Evolutionary conservation across 2,329 filamentous ascomycete genomes (phyloP).

Genomic region (Xylaria sp.): DNA sequence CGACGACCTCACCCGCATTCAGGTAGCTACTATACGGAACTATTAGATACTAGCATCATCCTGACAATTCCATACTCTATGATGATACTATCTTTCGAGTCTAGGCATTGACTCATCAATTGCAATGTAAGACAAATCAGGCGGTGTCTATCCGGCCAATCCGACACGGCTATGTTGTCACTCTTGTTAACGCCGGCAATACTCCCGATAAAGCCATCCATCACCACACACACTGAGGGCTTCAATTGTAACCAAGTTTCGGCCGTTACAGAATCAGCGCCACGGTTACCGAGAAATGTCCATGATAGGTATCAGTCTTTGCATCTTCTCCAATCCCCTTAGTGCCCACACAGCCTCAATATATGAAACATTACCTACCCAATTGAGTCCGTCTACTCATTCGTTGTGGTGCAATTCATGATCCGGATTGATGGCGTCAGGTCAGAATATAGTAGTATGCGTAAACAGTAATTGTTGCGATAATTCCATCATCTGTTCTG

Average conservation of each 20-base stretch:
- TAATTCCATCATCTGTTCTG: conserved; percentile 7
- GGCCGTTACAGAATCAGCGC: not conserved
- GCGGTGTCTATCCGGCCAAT: conserved; percentile 16
- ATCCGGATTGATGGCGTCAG: not conserved
- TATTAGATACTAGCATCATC: not conserved
- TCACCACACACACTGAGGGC: too few species aligned
- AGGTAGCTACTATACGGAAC: not conserved
- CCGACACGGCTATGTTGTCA: conserved; percentile 3
- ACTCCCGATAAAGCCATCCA: conserved; percentile 20
- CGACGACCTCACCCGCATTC: not conserved
- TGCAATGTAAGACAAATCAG: conserved; percentile 2
- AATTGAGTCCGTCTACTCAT: not conserved
- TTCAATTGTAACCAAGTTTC: not conserved
- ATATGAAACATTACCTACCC: not conserved
- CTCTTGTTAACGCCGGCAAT: conserved; percentile 7
- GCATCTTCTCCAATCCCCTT: not conserved
- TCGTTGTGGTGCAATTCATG: not conserved
- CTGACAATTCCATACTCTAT: not conserved
- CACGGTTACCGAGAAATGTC: not conserved
- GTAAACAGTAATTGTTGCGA: not conserved
- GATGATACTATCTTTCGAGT: not conserved
- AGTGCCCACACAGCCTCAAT: conserved; percentile 1
- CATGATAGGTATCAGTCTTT: not conserved
- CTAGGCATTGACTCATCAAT: not conserved
- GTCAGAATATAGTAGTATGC: not conserved